Evolutionary conservation across 2,329 filamentous ascomycete species (phyloP).

Genomic region (Trichoderma hamatum): DNA sequence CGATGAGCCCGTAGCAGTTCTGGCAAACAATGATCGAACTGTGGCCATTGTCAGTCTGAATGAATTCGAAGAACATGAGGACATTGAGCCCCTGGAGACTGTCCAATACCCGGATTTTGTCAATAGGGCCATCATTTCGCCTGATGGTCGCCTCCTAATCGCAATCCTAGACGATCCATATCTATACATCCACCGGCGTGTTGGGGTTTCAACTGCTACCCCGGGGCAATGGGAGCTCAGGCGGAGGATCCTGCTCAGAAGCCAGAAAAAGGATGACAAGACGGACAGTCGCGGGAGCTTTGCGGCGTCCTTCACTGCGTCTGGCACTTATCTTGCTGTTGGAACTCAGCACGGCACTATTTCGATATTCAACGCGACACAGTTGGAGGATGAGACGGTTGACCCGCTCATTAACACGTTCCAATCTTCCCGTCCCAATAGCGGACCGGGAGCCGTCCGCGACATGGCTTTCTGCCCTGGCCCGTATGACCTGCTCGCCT

Average conservation of each 20-base stretch:
- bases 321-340: slow-evolving; percentile 71
- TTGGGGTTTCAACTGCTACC: slow-evolving; percentile 36
- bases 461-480: slow-evolving; percentile 92
- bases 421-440: slow-evolving; percentile 72
- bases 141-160: slow-evolving; percentile 77
- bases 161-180: slow-evolving; percentile 87
- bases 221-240: slow-evolving; percentile 54
- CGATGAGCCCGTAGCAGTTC: slow-evolving; percentile 62
- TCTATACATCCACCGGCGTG: slow-evolving; percentile 77
- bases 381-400: slow-evolving; percentile 47
- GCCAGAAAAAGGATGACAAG: slow-evolving; percentile 57
- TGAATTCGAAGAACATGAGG: slow-evolving; percentile 52
- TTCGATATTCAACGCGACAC: slow-evolving; percentile 67
- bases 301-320: slow-evolving; percentile 75
- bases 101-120: slow-evolving; percentile 81
- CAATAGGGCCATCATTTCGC: slow-evolving; percentile 93
- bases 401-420: slow-evolving; percentile 75
- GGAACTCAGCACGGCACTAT: slow-evolving; percentile 82
- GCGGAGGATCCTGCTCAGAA: slow-evolving; percentile 59
- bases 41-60: slow-evolving; percentile 81
- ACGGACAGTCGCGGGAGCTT: slow-evolving; percentile 70
- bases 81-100: slow-evolving; percentile 64
- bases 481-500: slow-evolving; percentile 87
- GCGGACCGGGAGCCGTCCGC: slow-evolving; percentile 76
- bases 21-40: slow-evolving; percentile 91